Conservation (phyloP, 1,139 yeast genomes). For the Meyerozyma athensensis region DNA sequence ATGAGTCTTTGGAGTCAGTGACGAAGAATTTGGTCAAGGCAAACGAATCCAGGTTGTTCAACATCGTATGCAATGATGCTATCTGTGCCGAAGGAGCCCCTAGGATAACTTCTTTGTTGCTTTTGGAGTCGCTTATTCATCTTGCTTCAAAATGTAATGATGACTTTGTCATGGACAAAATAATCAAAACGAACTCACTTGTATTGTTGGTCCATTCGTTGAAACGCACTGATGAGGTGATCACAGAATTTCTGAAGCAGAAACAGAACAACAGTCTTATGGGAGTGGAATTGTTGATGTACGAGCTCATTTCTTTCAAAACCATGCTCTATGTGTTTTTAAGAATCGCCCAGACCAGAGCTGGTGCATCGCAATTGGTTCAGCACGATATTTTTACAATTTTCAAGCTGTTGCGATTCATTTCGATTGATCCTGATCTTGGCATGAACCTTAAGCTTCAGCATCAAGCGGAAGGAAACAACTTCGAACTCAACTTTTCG, state of each 20-base stretch:
- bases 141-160: conserved; percentile 46
- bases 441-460: conserved; percentile 48
- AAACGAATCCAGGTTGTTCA: conserved; percentile 59
- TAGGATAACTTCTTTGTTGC: conserved; percentile 68
- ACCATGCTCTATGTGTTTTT: conserved; percentile 65
- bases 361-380: conserved; percentile 72
- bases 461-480: conserved; percentile 13
- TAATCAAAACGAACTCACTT: conserved; percentile 64
- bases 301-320: conserved; percentile 74
- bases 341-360: conserved; percentile 69
- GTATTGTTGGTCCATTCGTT: conserved; percentile 62
- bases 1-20: conserved; percentile 39
- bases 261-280: conserved; percentile 8
- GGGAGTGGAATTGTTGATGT: conserved; percentile 50
- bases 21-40: conserved; percentile 50
- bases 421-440: conserved; percentile 73
- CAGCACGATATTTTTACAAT: conserved; percentile 69
- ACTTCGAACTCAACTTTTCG: conserved; percentile 14
- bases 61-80: conserved; percentile 70
- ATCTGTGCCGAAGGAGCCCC: conserved; percentile 74
- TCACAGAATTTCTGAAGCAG: conserved; percentile 36
- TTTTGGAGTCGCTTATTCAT: conserved; percentile 67
- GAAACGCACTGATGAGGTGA: conserved; percentile 62
- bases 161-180: conserved; percentile 54
- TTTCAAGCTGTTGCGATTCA: conserved; percentile 52